Evolutionary conservation across 2,329 filamentous ascomycete genomes (phyloP).

Genomic region (Allantophomopsis cytisporea): DNA sequence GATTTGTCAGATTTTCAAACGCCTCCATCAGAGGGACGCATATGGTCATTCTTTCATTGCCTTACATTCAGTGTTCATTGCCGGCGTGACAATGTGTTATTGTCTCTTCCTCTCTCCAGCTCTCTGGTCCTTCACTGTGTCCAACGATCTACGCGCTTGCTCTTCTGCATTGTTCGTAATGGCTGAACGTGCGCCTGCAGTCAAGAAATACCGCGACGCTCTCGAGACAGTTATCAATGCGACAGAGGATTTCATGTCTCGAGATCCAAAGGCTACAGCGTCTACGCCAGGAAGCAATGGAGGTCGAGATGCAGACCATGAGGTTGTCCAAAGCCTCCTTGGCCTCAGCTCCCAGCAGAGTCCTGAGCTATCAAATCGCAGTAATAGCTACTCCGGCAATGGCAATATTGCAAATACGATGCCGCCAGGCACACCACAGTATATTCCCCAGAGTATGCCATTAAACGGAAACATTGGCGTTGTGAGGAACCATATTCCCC

Average conservation of each 20-base stretch:
- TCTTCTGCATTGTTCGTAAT: conserved; percentile 30
- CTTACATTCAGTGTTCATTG: conserved; percentile 27
- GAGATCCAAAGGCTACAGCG: neutral
- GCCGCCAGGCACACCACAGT: neutral
- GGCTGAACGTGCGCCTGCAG: conserved; percentile 27
- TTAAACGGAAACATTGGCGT: neutral
- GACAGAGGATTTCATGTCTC: conserved; percentile 22
- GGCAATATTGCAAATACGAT: neutral
- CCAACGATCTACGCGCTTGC: conserved; percentile 20
- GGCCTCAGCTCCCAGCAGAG: neutral
- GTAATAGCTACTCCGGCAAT: neutral
- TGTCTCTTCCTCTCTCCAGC: conserved; percentile 12
- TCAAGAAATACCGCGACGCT: conserved; percentile 27
- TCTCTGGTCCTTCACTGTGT: conserved; percentile 13
- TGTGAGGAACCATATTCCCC: too few relatives aligned
- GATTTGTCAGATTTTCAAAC: conserved; percentile 27
- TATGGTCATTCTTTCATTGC: conserved; percentile 28
- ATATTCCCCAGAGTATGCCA: neutral
- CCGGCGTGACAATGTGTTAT: conserved; percentile 23
- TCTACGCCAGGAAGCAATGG: neutral
- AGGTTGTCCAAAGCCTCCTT: conserved; percentile 1
- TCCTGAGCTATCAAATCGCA: neutral
- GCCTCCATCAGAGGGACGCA: conserved; percentile 23
- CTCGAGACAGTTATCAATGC: conserved; percentile 26
- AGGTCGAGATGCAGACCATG: neutral